Percentiles rank a stretch among this genome's conserved stretches.
These are phyloP conservation scores for Hemisphaericaspora xylofermentans DNA, from an alignment of 1,139 yeast genomes.

Conservation along the genomic window DNA sequence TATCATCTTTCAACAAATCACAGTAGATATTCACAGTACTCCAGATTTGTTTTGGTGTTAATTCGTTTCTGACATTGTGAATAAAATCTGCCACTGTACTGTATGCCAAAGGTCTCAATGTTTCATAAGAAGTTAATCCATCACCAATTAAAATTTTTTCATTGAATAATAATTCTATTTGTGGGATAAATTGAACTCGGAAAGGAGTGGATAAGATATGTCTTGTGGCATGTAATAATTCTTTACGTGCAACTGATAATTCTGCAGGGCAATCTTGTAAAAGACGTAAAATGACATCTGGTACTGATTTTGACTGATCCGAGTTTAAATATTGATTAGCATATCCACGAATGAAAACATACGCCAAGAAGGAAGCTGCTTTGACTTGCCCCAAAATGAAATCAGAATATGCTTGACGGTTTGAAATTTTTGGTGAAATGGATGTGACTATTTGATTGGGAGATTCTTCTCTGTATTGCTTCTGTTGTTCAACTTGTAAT, in stretches of 20 bases:
- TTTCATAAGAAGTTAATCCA: constrained; percentile 88
- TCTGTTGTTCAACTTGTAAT: constrained; percentile 64
- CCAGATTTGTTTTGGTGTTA: constrained; percentile 83
- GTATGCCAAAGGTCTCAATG: constrained; percentile 86
- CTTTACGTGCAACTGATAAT: constrained; percentile 87
- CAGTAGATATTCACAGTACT: constrained; percentile 85
- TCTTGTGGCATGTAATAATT: constrained; percentile 88
- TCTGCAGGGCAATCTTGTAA: constrained; percentile 98
- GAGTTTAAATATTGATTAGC: constrained; percentile 62
- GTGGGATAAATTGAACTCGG: constrained; percentile 78
- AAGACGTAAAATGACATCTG: constrained; percentile 81
- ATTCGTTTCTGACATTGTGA: constrained; percentile 84
- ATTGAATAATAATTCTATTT: constrained; percentile 79
- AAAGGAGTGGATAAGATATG: constrained; percentile 91
- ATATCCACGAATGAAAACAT: constrained; percentile 82
- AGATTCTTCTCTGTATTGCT: constrained; percentile 51
- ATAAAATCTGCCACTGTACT: constrained; percentile 95
- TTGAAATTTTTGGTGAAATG: constrained; percentile 65
- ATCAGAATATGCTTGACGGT: constrained; percentile 81
- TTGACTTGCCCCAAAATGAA: constrained; percentile 94
- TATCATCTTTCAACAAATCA: constrained; percentile 73
- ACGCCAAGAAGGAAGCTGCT: constrained; percentile 93
- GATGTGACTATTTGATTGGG: constrained; percentile 54
- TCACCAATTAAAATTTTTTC: constrained; percentile 88
- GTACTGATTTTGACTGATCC: constrained; percentile 69